phyloP scores from a whole-genome alignment of 169 alveolate genomes.

The Eimeria acervulina region DNA sequence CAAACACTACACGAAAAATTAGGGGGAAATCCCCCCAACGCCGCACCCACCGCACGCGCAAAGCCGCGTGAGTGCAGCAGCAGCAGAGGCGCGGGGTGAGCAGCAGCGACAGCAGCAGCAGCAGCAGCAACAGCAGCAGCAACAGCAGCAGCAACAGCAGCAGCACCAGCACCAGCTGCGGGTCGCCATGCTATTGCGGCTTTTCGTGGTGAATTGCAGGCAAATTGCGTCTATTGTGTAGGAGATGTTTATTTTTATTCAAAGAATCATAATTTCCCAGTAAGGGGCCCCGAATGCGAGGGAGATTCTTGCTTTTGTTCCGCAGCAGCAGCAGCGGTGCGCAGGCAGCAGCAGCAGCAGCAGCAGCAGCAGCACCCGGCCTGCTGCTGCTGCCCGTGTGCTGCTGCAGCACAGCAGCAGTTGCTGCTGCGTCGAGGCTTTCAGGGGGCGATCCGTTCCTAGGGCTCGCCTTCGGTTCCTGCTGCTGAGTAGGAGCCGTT shows the following conservation, averaged over 20 bases:
- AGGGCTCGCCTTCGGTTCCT: not conserved
- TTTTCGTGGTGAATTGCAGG: conserved; percentile 19
- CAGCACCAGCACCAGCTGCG: conserved; percentile 78
- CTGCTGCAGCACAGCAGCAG: conserved; percentile 76
- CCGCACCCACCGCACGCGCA: conserved; percentile 20
- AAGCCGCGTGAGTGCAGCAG: conserved; percentile 42
- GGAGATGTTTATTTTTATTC: conserved; percentile 45
- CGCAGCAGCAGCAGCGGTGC: conserved; percentile 78
- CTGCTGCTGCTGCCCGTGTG: conserved; percentile 18
- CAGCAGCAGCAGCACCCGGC: conserved; percentile 65
- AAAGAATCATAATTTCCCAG: not conserved
- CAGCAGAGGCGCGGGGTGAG: conserved; percentile 74
- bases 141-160: conserved; percentile 68
- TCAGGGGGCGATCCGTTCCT: conserved; percentile 51
- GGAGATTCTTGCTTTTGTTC: conserved; percentile 22
- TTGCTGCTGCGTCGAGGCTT: conserved; percentile 79
- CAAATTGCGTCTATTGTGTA: conserved; percentile 35
- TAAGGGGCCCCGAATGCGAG: conserved; percentile 22
- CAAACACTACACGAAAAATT: not conserved
- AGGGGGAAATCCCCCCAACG: not conserved
- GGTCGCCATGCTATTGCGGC: conserved; percentile 72
- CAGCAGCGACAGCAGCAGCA: conserved; percentile 72
- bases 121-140: conserved; percentile 79
- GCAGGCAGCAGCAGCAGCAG: conserved; percentile 79
- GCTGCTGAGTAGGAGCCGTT: not conserved